A percentile compares a stretch with the other conserved stretches of the same genome.
Evolutionary conservation across 2,329 filamentous ascomycete species (phyloP).

Genomic region (Teratosphaeria nubilosa): DNA sequence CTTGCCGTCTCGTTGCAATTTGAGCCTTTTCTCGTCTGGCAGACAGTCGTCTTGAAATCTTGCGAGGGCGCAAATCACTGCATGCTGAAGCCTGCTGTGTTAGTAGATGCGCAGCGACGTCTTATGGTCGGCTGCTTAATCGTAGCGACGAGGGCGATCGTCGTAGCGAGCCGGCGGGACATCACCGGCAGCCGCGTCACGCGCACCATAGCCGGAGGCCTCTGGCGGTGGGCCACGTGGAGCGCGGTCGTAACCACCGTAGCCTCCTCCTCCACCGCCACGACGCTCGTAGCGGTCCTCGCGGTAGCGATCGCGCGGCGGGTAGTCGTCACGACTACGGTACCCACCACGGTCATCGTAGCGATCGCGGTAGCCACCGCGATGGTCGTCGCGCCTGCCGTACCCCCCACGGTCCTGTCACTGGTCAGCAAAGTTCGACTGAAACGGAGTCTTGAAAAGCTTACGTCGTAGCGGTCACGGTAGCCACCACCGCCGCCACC

Average conservation of each 20-base stretch:
- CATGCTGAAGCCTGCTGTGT: constrained; percentile 14
- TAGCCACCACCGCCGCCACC: constrained; percentile 35
- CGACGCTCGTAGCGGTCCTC: constrained; percentile 14
- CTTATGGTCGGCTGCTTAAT: constrained; percentile 15
- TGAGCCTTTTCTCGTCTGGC: constrained; percentile 1
- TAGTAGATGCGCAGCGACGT: constrained; percentile 5
- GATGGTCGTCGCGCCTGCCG: constrained; percentile 39
- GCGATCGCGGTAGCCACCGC: constrained; percentile 43
- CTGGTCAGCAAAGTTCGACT: constrained; percentile 25
- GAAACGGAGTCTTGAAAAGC: constrained; percentile 1
- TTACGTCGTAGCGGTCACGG: constrained; percentile 37
- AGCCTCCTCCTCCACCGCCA: constrained; percentile 14
- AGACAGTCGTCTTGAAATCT: not conserved
- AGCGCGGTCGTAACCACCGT: constrained; percentile 23
- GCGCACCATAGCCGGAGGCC: constrained; percentile 14
- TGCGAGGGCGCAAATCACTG: constrained; percentile 3
- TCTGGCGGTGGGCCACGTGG: constrained; percentile 21
- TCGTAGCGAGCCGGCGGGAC: constrained; percentile 24
- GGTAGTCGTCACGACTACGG: constrained; percentile 46
- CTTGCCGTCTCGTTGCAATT: constrained; percentile 7
- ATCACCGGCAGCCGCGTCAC: constrained; percentile 5
- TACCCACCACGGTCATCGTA: constrained; percentile 57
- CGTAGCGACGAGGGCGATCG: constrained; percentile 23
- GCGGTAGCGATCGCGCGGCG: constrained; percentile 24
- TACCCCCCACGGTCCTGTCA: constrained; percentile 37